Evolutionary conservation across 106 monocot genomes (phyloP), one percentile per base, ranked within the genome.

Genomic region (Phalaenopsis aphrodite): DNA sequence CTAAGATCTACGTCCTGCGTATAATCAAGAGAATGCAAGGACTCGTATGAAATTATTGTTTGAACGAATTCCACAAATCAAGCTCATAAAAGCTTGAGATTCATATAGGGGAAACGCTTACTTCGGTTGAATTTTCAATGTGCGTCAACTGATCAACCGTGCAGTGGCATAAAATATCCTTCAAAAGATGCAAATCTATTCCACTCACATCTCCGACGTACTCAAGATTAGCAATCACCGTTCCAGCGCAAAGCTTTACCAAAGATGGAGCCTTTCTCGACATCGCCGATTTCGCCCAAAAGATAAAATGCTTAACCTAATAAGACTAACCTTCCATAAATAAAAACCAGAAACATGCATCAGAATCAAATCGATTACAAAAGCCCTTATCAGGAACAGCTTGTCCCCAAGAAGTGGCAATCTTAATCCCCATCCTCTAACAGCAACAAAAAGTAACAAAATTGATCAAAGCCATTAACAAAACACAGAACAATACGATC

Each of bases 151-250:
- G 88, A n/a, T 92, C 93, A 11, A 86, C 41, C 1, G 81, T 89
- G 82, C 94, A 94, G 75, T 94, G 97, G 30, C 92, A 90, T 61
- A 98, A 73, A 38, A 98, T 98, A 2, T 86, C 80, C 55, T 92
- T 78, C 84, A 94, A 69, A 7, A 94, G 85, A 46, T 78, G 15
- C 18, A 77, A 8, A 85, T 94, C 92, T 61, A 92, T 42, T 61
- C 83, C 89, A 10, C 89, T 92, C 10, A 98, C 97, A 78, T 87
- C 88, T 1, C 85, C 86, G 2, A 98, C 81, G 72, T 98, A 98
- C 23, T 89, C 84, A 36, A 94, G 56, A 55, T 94, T 92, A 76
- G 89, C 86, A 2, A 98, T 92, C 5, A 90, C 92, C n/a, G 55
- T 85, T 76, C 79, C 87, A 30, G 85, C 43, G 80, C 94, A 94